A percentile compares a stretch with the other conserved stretches of the same genome.
Evolutionary conservation across 1,284 basidiomycete genomes (phyloP).

Genomic region (Anthracocystis walkeri): DNA sequence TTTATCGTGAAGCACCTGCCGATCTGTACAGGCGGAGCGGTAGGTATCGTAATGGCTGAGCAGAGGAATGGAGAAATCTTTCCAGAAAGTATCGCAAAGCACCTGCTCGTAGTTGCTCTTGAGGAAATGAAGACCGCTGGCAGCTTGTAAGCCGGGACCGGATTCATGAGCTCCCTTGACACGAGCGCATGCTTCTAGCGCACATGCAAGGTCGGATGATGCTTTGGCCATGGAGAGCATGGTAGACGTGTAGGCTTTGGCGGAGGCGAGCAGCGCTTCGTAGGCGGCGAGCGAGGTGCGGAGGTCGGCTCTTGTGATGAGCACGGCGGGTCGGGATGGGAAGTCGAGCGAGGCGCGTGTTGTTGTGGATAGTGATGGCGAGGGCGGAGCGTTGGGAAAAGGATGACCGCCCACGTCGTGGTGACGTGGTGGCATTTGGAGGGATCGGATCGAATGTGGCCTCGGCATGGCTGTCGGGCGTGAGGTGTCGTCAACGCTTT

Average conservation of each 20-base stretch:
- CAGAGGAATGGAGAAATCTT: conserved; percentile 88
- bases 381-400: conserved; percentile 40
- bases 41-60: conserved; percentile 86
- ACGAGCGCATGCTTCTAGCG: conserved; percentile 64
- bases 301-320: conserved; percentile 84
- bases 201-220: conserved; percentile 86
- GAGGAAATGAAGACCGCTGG: conserved; percentile 83
- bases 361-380: conserved; percentile 49
- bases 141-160: conserved; percentile 61
- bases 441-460: conserved; percentile 37
- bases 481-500: not conserved
- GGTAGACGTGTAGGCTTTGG: conserved; percentile 84
- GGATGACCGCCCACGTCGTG: conserved; percentile 16
- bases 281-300: conserved; percentile 82
- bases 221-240: conserved; percentile 85
- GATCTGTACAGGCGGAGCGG: conserved; percentile 76
- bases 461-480: conserved; percentile 28
- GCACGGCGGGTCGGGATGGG: conserved; percentile 77
- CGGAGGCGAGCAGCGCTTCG: conserved; percentile 84
- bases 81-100: conserved; percentile 86
- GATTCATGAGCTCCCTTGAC: conserved; percentile 66
- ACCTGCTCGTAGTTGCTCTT: conserved; percentile 93
- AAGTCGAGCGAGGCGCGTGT: conserved; percentile 75
- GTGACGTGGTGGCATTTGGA: conserved; percentile 35
- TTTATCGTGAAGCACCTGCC: conserved; percentile 65